Conservation (phyloP, 345 rosid genomes). For the Linum tenue region DNA sequence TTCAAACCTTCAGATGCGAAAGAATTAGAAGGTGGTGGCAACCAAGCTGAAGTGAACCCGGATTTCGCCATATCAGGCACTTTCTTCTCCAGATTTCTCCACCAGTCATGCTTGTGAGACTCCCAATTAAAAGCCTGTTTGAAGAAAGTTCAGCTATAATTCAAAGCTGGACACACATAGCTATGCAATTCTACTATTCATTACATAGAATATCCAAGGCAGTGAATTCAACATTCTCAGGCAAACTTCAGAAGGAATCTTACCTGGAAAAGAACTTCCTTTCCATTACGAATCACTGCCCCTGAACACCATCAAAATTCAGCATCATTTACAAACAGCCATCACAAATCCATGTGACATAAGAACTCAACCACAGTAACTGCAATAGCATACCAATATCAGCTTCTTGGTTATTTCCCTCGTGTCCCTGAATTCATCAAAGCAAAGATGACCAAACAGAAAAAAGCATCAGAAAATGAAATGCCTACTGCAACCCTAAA, state of each 20-base stretch:
- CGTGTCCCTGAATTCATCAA: conserved; percentile 35
- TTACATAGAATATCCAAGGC: background rate
- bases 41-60: conserved; percentile 87
- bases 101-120: conserved; percentile 83
- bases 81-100: conserved; percentile 67
- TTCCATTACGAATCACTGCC: conserved; percentile 48
- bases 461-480: background rate
- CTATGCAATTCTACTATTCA: background rate
- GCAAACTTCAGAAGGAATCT: background rate
- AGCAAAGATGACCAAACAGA: background rate
- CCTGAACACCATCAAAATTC: conserved; percentile 32
- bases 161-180: background rate
- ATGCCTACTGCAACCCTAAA: background rate
- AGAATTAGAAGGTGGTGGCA: conserved; percentile 75
- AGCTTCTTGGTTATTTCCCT: conserved; percentile 37
- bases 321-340: conserved; percentile 2
- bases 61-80: conserved; percentile 65
- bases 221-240: background rate
- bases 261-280: conserved; percentile 80
- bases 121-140: conserved; percentile 89
- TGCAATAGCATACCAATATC: conserved; percentile 45
- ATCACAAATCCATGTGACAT: background rate
- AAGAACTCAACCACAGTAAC: background rate
- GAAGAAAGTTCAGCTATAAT: background rate
- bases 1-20: conserved; percentile 70